A percentile compares a stretch with the other conserved stretches of the same genome.
phyloP scores from a whole-genome alignment of 2,329 filamentous ascomycete genomes.

The Trematosphaeria pertusa region DNA sequence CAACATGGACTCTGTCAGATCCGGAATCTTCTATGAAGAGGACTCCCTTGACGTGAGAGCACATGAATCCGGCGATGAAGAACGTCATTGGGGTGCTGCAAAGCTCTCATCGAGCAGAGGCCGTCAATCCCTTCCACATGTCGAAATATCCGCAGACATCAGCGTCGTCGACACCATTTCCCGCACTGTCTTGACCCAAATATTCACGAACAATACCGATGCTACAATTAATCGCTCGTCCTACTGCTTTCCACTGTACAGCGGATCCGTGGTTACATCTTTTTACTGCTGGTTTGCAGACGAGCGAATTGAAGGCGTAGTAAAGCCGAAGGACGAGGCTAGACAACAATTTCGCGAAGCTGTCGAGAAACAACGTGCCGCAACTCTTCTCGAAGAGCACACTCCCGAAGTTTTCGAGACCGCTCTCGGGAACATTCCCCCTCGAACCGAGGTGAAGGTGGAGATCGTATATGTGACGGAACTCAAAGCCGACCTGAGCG shows the following conservation, averaged over 20 bases:
- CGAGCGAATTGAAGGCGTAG: conserved; percentile 8
- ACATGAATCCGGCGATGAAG: background rate
- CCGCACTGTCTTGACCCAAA: conserved; percentile 12
- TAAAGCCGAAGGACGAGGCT: conserved; percentile 12
- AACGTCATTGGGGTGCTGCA: too few relatives aligned
- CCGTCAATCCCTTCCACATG: conserved; percentile 3
- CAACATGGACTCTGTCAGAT: background rate
- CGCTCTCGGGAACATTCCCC: conserved; percentile 18
- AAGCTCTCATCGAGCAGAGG: background rate
- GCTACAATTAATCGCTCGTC: conserved; percentile 5
- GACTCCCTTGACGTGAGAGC: background rate
- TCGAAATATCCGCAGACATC: conserved; percentile 11
- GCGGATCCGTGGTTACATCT: conserved; percentile 11
- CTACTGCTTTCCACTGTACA: conserved; percentile 21
- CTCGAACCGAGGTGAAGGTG: conserved; percentile 10
- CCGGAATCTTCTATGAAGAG: background rate
- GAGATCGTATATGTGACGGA: conserved; percentile 17
- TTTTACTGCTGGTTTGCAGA: conserved; percentile 11
- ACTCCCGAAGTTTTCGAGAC: conserved; percentile 21
- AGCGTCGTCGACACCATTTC: conserved; percentile 9
- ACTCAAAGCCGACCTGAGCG: conserved; percentile 14
- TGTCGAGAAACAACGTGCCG: conserved; percentile 3
- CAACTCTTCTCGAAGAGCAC: conserved; percentile 19
- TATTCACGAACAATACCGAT: conserved; percentile 12
- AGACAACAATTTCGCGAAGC: conserved; percentile 13